Conservation (phyloP, 352 stramenopile genomes). For the Phytophthora niederhauseri region DNA sequence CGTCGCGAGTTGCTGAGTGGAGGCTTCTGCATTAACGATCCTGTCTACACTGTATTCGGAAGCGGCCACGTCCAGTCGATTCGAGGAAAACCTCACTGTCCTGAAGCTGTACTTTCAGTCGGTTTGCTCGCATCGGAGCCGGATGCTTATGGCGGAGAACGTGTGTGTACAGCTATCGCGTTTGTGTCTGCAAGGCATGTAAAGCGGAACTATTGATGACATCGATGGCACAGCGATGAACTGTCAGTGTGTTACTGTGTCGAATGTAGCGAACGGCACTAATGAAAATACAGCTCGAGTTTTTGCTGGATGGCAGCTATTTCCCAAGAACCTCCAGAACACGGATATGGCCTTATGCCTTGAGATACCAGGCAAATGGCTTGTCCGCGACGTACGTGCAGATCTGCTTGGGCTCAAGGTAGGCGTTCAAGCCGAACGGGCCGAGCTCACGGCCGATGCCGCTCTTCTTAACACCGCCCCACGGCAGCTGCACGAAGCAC, state of each 20-base stretch:
- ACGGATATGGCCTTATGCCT: constrained; percentile 17
- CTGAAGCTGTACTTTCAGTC: constrained; percentile 22
- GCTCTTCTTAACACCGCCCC: constrained; percentile 88
- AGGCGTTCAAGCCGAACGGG: constrained; percentile 63
- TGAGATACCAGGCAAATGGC: constrained; percentile 63
- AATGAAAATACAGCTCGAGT: too few relatives aligned
- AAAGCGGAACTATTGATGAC: constrained; percentile 37
- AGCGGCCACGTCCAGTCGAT: constrained; percentile 53
- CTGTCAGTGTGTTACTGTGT: too few relatives aligned
- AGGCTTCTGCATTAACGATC: constrained; percentile 53
- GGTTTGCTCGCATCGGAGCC: constrained; percentile 27
- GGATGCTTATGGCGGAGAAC: constrained; percentile 1
- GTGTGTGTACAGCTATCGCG: constrained; percentile 13
- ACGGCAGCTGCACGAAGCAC: constrained; percentile 60
- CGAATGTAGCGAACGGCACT: too few relatives aligned
- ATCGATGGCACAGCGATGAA: constrained; percentile 28
- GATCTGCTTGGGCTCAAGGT: constrained; percentile 78
- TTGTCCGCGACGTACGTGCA: constrained; percentile 76
- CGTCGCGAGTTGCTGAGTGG: constrained; percentile 30
- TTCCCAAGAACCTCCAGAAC: not conserved
- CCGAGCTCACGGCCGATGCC: constrained; percentile 77
- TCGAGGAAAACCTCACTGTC: constrained; percentile 19
- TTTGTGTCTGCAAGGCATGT: constrained; percentile 31
- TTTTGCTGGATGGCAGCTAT: not conserved
- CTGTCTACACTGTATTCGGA: constrained; percentile 75